Percentiles rank a stretch among this genome's conserved stretches.
These are phyloP conservation scores for Candida oleophila DNA, from an alignment of 805 yeast genomes.

Conservation along the genomic window DNA sequence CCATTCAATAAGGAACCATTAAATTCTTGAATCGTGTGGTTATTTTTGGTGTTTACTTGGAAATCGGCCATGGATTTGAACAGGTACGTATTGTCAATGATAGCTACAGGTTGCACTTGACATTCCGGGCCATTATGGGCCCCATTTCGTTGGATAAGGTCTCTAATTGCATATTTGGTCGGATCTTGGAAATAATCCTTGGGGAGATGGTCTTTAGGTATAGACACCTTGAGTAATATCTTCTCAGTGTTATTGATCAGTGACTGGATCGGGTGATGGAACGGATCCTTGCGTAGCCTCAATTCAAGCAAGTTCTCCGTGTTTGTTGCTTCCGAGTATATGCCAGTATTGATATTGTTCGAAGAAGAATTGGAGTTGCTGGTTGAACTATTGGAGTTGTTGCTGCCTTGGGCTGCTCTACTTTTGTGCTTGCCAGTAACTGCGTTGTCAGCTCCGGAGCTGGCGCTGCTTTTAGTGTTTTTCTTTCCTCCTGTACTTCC, in stretches of 20 bases:
- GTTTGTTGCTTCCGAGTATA: conserved; percentile 10
- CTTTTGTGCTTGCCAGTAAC: background rate
- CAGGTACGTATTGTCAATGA: conserved; percentile 65
- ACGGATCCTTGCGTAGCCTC: conserved; percentile 39
- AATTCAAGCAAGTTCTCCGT: conserved; percentile 39
- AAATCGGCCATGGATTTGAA: conserved; percentile 89
- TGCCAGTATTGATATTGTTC: conserved; percentile 18
- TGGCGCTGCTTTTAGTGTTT: background rate
- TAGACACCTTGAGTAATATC: conserved; percentile 53
- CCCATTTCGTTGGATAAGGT: conserved; percentile 39
- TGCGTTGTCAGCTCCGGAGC: background rate
- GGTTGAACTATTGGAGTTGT: conserved; percentile 20
- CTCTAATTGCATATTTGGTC: conserved; percentile 40
- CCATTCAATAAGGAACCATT: conserved; percentile 23
- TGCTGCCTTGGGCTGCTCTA: conserved; percentile 20
- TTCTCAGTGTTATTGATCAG: conserved; percentile 53
- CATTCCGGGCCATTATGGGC: conserved; percentile 24
- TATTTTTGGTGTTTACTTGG: conserved; percentile 65
- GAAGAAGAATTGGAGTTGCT: conserved; percentile 17
- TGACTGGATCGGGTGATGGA: conserved; percentile 65
- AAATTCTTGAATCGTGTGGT: conserved; percentile 33
- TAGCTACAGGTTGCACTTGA: conserved; percentile 59
- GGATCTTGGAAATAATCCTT: conserved; percentile 29
- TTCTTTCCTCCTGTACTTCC: background rate
- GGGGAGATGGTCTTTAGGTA: conserved; percentile 55